phyloP scores from a whole-genome alignment of 495 filamentous ascomycete genomes.

The Penicillium paxilli region DNA sequence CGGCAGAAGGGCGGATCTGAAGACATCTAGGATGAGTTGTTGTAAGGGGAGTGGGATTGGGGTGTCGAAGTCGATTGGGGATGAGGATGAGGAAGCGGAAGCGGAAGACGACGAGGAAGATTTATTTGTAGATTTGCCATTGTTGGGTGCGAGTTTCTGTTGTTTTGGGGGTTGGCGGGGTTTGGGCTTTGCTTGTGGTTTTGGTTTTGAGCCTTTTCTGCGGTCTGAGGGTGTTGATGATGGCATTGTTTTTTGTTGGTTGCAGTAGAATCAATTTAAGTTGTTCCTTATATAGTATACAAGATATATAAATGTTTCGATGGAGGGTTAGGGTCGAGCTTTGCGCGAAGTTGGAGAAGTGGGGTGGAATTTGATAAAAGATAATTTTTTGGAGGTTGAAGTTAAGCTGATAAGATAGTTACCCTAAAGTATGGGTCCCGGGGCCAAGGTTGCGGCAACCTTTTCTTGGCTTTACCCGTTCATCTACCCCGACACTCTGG shows the following conservation, averaged over 20 bases:
- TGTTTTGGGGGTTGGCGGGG: slow-evolving; percentile 14
- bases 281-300: too few species aligned
- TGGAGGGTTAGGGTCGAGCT: too few species aligned
- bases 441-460: too few species aligned
- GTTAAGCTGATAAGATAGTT: too few species aligned
- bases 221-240: slow-evolving; percentile 14
- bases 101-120: too few species aligned
- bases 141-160: slow-evolving; percentile 12
- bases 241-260: not conserved
- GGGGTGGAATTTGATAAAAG: slow-evolving; percentile 5
- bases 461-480: too few species aligned
- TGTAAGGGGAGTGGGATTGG: slow-evolving; percentile 56
- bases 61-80: slow-evolving; percentile 24
- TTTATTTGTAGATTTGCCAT: not conserved
- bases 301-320: not conserved
- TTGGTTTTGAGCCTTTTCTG: slow-evolving; percentile 4
- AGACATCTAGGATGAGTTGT: slow-evolving; percentile 76
- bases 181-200: slow-evolving; percentile 1
- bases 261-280: too few species aligned
- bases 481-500: too few species aligned
- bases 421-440: too few species aligned
- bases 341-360: too few species aligned
- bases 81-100: too few species aligned
- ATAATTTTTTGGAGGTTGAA: slow-evolving; percentile 2
- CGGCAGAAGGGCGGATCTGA: slow-evolving; percentile 58